Evolutionary conservation across 768 basidiomycete genomes (phyloP).

Genomic region (Terana coerulea): DNA sequence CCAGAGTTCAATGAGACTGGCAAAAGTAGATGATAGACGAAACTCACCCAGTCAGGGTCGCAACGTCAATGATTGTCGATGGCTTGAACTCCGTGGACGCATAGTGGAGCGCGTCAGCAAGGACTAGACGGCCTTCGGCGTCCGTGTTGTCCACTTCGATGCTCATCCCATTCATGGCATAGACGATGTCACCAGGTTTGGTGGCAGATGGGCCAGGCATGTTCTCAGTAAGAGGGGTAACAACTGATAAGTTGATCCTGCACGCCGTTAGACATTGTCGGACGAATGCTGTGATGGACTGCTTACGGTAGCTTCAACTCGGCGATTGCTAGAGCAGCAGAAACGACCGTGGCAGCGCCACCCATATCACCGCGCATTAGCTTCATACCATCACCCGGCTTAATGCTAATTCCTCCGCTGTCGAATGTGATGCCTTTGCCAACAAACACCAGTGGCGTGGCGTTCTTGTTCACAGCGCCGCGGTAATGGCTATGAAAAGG

Average conservation of each 20-base stretch:
- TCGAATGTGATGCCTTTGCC: constrained; percentile 93
- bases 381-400: constrained; percentile 79
- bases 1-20: neutral
- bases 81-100: constrained; percentile 73
- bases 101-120: constrained; percentile 88
- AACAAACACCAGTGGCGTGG: constrained; percentile 67
- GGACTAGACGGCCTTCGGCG: constrained; percentile 74
- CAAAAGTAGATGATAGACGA: neutral
- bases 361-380: constrained; percentile 89
- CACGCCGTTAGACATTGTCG: neutral
- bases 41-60: constrained; percentile 75
- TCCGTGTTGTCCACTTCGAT: constrained; percentile 88
- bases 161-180: constrained; percentile 86
- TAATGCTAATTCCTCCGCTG: constrained; percentile 83
- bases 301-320: constrained; percentile 75
- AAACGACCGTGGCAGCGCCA: constrained; percentile 78
- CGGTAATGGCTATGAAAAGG: constrained; percentile 65
- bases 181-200: constrained; percentile 83
- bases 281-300: constrained; percentile 10
- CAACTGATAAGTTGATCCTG: constrained; percentile 72
- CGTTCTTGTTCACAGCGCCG: constrained; percentile 55
- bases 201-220: constrained; percentile 65
- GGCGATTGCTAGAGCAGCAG: constrained; percentile 73
- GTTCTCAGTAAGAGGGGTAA: constrained; percentile 80
- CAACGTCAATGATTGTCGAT: constrained; percentile 81